A percentile compares a stretch with the other conserved stretches of the same genome.
Evolutionary conservation across 768 basidiomycete genomes (phyloP).

Genomic region (Kockovaella imperatae): DNA sequence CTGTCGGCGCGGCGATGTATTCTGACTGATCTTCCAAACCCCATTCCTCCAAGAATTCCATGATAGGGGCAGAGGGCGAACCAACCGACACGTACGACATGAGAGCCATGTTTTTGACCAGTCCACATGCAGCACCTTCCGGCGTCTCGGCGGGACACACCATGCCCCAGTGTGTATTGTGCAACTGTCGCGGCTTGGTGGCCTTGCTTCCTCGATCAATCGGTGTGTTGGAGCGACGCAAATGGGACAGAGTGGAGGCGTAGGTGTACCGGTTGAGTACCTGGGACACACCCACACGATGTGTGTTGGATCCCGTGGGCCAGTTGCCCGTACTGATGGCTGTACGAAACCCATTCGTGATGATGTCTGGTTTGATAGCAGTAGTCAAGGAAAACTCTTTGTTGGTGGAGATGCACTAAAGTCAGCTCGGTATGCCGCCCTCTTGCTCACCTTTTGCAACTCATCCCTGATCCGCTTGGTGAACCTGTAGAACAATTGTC

Average conservation of each 20-base stretch:
- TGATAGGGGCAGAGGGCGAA: constrained; percentile 87
- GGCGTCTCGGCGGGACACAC: constrained; percentile 99
- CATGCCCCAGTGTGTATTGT: constrained; percentile 99
- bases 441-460: constrained; percentile 71
- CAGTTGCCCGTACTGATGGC: constrained; percentile 98
- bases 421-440: constrained; percentile 3
- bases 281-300: constrained; percentile 97
- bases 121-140: constrained; percentile 97
- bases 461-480: constrained; percentile 96
- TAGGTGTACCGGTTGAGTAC: constrained; percentile 98
- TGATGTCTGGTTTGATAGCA: constrained; percentile 92
- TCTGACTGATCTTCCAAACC: constrained; percentile 91
- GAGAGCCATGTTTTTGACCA: constrained; percentile 95
- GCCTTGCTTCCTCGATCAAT: constrained; percentile 98
- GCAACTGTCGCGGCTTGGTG: constrained; percentile 95
- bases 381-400: constrained; percentile 86
- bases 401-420: constrained; percentile 87
- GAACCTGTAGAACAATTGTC: constrained; percentile 92
- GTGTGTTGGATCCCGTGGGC: constrained; percentile 97
- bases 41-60: constrained; percentile 98
- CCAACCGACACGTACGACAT: constrained; percentile 99
- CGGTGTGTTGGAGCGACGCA: constrained; percentile 96
- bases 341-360: constrained; percentile 96
- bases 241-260: constrained; percentile 92
- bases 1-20: constrained; percentile 68